These are phyloP conservation scores for Lactuca sativa DNA, from an alignment of 129 eudicot species.

Conservation along the genomic window DNA sequence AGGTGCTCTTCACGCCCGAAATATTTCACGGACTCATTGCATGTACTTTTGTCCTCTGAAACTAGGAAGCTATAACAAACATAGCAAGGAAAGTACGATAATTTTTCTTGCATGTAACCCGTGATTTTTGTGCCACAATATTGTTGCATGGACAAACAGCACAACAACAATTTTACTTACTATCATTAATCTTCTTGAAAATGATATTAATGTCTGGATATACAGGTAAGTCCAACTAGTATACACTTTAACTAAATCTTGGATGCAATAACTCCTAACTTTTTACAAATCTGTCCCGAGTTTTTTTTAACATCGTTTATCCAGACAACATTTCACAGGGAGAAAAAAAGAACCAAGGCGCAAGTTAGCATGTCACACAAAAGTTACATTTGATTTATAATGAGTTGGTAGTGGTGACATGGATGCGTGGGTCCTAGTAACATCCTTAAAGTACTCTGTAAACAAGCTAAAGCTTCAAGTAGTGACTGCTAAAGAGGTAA, in stretches of 20 bases:
- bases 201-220: constrained; percentile 41
- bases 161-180: constrained; percentile 42
- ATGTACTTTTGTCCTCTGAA: constrained; percentile 27
- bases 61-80: neutral
- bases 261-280: too few species aligned
- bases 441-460: constrained; percentile 42
- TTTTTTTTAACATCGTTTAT: too few species aligned
- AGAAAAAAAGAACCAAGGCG: too few species aligned
- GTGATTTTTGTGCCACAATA: constrained; percentile 14
- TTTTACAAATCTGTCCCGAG: too few species aligned
- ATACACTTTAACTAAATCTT: too few species aligned
- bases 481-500: constrained; percentile 32
- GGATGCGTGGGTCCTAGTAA: constrained; percentile 38
- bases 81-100: too few species aligned
- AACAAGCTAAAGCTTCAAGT: constrained; percentile 40
- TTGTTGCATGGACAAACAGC: constrained; percentile 38
- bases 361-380: too few species aligned
- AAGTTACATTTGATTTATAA: neutral
- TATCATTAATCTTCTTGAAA: constrained; percentile 40
- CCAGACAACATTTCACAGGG: too few species aligned
- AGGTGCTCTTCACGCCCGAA: constrained; percentile 45
- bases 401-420: constrained; percentile 47
- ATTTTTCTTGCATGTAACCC: neutral
- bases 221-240: constrained; percentile 32
- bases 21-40: constrained; percentile 39